Base-by-base conservation (phyloP, 768 basidiomycete species). In the Tylopilus subfusipes region DNA sequence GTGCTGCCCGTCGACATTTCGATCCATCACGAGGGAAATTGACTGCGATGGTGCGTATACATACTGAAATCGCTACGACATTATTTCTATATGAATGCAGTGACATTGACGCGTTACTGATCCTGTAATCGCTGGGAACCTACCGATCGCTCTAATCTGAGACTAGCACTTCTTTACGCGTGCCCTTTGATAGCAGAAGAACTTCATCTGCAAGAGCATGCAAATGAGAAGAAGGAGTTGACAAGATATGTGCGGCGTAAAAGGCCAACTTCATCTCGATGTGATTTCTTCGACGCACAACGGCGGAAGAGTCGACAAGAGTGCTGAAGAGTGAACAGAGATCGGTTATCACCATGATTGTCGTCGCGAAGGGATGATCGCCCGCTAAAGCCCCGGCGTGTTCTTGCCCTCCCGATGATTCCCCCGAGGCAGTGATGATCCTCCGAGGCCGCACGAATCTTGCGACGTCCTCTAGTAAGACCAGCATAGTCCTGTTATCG, bases 231-330 rank as follows among this genome's bases (percentile, higher is more conserved):
- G 73, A 60, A 1, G 85, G 79, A n/a, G 74, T 78, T 1, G 79
- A 75, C 21, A 81, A 54, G 8, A 84, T 65, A 59, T 85, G 80
- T 8, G 84, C 86, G 5, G 82, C 82, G 58, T 91, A 92, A 70
- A 86, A 92, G 14, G 75, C 67, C 24, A 90, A 59, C 70, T 90
- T 92, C 59, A 82, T 82, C 10, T 74, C 66, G 46, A 81, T 68
- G 60, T 79, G 80, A 48, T 58, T 42, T 64, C 22, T 46, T 47
- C 43, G 57, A 31, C 33, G 19, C 27, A 52, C n/a, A 11, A 19
- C 48, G 43, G 18, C 21, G 19, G 45, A 31, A 49, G 57, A 42
- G 27, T 53, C 48, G 31, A 24, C 19, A 22, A 2, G 13, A 29
- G 24, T 13, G 31, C 50, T 27, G 42, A 70, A 72, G 19, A 72